Evolutionary conservation across 164 flowering plant species (phyloP).

Genomic region (Kingdonia uniflora): DNA sequence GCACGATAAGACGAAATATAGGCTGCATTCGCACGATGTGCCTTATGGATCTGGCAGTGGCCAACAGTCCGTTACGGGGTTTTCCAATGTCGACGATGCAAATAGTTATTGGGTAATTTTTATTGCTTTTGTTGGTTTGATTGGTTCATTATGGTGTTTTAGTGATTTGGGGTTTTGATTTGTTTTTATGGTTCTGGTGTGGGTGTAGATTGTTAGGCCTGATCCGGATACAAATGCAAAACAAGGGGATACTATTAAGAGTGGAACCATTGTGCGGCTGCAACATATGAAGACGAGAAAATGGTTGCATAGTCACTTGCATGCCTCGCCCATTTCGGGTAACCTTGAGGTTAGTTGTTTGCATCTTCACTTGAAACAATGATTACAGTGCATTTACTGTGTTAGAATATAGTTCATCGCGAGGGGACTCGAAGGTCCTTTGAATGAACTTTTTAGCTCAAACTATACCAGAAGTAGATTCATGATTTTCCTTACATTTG

Average conservation of each 20-base stretch:
- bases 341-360: constrained; percentile 69
- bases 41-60: constrained; percentile 99
- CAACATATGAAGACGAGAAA: constrained; percentile 91
- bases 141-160: neutral
- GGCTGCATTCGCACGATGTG: constrained; percentile 94
- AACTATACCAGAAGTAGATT: no score
- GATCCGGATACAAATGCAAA: constrained; percentile 50
- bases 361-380: neutral
- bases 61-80: constrained; percentile 95
- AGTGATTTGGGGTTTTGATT: neutral
- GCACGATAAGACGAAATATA: constrained; percentile 85
- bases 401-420: no score
- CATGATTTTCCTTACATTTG: no score
- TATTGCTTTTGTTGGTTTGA: neutral
- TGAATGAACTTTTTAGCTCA: neutral
- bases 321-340: constrained; percentile 92
- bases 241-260: constrained; percentile 70
- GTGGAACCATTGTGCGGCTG: constrained; percentile 64
- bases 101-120: constrained; percentile 88
- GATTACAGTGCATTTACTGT: neutral
- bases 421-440: no score
- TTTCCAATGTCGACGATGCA: constrained; percentile 83
- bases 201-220: constrained; percentile 63
- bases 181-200: neutral
- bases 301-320: constrained; percentile 98